Base-by-base conservation (phyloP, 495 filamentous ascomycete genomes). In the Amniculicola lignicola region DNA sequence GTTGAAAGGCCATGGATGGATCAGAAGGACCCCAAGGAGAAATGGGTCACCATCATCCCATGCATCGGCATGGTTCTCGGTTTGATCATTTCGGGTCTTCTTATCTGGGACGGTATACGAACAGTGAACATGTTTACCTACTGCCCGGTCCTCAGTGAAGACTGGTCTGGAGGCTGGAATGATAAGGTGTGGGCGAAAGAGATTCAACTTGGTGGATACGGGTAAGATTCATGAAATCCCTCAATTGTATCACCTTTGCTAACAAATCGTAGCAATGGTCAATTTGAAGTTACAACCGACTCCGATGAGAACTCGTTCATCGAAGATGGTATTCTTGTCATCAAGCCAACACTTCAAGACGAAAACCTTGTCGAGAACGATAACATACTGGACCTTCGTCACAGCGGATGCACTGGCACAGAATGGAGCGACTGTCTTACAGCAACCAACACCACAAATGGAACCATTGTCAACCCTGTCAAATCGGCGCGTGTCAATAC, bases 1-100 rank as follows among this genome's bases (percentile, higher is more conserved):
- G 67, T 85, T 14, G 79, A 88, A 57, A 80, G 83, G 66, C 84
- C 87, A 16, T 91, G 88, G 87, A 64, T 81, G 27, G 68, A 74
- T 16, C 79, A 81, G 58, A 80, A 76, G 46, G 86, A 91, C 64
- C 84, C 87, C 3, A 83, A 79, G 66, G 85, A 90, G 76, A 90
- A 89, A 74, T 91, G 88, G 88, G 83, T 88, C 3, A 89, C 83
- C 18, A 88, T 91, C 51, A 79, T 91, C 25, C 87, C 87, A 2
- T 61, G 89, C 38, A 66, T 87, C 21, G 87, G 88, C 18, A 74
- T 91, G 39, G 16, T 79, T 14, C 41, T 88, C 9, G 88, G 88
- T 19, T 59, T 90, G 38, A 80, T 59, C 3, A 75, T 90, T 38
- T 78, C 83, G 3, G 87, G 75, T 0, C 76, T 88, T 57, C 63